Evolutionary conservation across 306 rosid genomes (phyloP).

Genomic region (Cucumis hystrix): DNA sequence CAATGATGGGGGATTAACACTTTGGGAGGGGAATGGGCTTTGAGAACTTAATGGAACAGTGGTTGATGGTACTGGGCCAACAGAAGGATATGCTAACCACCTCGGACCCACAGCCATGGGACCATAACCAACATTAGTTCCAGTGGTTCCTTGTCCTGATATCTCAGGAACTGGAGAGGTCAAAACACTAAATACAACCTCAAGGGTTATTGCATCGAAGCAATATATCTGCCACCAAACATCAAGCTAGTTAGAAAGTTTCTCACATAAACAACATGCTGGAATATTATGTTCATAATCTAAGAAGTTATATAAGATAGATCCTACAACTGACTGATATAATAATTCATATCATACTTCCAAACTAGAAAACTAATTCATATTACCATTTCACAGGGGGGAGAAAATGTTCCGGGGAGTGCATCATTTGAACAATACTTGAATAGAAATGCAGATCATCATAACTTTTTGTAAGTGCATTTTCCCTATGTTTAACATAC

Average conservation of each 20-base stretch:
- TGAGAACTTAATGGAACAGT: constrained; percentile 69
- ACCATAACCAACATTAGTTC: constrained; percentile 81
- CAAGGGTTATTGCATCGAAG: constrained; percentile 67
- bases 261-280: background rate
- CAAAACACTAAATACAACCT: constrained; percentile 67
- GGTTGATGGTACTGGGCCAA: constrained; percentile 45
- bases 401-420: constrained; percentile 1
- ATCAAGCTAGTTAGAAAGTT: constrained; percentile 6
- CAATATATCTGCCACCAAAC: constrained; percentile 68
- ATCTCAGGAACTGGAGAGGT: constrained; percentile 79
- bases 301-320: background rate
- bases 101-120: constrained; percentile 96
- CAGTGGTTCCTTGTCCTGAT: constrained; percentile 47
- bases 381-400: background rate
- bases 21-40: constrained; percentile 43
- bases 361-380: background rate
- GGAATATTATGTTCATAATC: background rate
- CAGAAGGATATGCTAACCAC: constrained; percentile 90
- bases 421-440: constrained; percentile 8
- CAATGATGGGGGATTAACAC: constrained; percentile 65
- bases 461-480: constrained; percentile 2
- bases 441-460: constrained; percentile 5
- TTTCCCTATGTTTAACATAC: constrained; percentile 1
- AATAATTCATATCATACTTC: background rate
- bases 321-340: background rate